Evolutionary conservation across 2,329 filamentous ascomycete genomes (phyloP).

Genomic region (Colletotrichum sp.): DNA sequence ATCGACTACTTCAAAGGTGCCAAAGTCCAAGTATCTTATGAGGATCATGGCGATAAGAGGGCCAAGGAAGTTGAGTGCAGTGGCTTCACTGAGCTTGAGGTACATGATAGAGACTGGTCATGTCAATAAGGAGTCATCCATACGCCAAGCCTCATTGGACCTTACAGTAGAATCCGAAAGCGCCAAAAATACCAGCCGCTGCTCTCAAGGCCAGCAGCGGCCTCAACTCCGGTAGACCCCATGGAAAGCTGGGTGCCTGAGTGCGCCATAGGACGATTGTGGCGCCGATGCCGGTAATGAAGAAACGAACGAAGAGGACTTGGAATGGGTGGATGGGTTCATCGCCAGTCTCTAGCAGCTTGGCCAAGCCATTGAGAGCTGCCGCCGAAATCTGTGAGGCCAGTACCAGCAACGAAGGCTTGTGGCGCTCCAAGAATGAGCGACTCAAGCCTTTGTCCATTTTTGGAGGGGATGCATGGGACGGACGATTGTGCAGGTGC

Average conservation of each 20-base stretch:
- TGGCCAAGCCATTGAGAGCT: conserved; percentile 8
- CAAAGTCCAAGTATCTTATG: conserved; percentile 1
- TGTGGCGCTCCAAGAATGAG: conserved; percentile 9
- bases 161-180: conserved; percentile 14
- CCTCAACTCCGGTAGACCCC: not conserved
- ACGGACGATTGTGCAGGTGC: not conserved
- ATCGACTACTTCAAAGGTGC: not conserved
- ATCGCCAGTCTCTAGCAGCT: not conserved
- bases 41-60: conserved; percentile 11
- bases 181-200: not conserved
- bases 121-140: not conserved
- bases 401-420: conserved; percentile 1
- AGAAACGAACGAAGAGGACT: conserved; percentile 12
- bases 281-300: not conserved
- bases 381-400: conserved; percentile 5
- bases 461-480: not conserved
- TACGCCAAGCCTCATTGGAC: fast-evolving
- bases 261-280: not conserved
- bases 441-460: conserved; percentile 2
- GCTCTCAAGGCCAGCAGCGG: not conserved
- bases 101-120: conserved; percentile 10
- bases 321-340: conserved; percentile 11
- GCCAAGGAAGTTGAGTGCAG: conserved; percentile 6
- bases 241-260: not conserved
- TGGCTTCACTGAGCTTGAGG: conserved; percentile 13